phyloP scores from a whole-genome alignment of 495 filamentous ascomycete species.

The Tuber microsphaerosporum region DNA sequence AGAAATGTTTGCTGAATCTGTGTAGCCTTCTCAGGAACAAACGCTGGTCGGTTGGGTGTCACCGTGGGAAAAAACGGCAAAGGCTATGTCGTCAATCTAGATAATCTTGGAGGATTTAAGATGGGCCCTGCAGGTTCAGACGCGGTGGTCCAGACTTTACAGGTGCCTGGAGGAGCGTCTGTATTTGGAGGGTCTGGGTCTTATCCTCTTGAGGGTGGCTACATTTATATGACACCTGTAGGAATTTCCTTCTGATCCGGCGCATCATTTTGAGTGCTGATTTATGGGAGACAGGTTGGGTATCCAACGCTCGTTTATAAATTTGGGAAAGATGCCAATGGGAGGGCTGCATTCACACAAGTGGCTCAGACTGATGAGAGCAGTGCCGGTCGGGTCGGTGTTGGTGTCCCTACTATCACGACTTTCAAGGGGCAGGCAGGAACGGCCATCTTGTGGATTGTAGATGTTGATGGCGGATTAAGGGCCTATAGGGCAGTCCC shows the following conservation, averaged over 20 bases:
- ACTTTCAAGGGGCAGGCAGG: conserved; percentile 41
- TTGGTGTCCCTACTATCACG: conserved; percentile 42
- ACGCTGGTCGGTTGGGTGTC: conserved; percentile 44
- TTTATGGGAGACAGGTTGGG: conserved; percentile 36
- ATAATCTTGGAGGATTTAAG: conserved; percentile 50
- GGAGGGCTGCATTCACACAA: conserved; percentile 40
- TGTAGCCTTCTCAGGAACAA: conserved; percentile 43
- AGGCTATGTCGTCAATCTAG: conserved; percentile 47
- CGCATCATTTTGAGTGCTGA: conserved; percentile 44
- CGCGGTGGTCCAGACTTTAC: conserved; percentile 46
- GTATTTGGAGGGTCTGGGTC: conserved; percentile 48
- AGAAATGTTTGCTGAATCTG: not conserved
- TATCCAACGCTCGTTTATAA: conserved; percentile 41
- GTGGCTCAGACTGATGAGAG: conserved; percentile 40
- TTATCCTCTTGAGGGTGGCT: conserved; percentile 49
- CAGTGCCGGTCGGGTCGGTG: conserved; percentile 39
- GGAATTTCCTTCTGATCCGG: conserved; percentile 33
- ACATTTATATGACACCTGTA: conserved; percentile 47
- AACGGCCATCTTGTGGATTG: conserved; percentile 42
- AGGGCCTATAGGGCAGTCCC: conserved; percentile 46
- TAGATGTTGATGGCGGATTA: conserved; percentile 41
- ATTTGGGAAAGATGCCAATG: conserved; percentile 35
- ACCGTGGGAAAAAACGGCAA: conserved; percentile 48
- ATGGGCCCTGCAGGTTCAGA: conserved; percentile 45
- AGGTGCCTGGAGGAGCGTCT: conserved; percentile 36